Evolutionary conservation across 1,139 yeast species (phyloP).

Genomic region (Diutina sp.): DNA sequence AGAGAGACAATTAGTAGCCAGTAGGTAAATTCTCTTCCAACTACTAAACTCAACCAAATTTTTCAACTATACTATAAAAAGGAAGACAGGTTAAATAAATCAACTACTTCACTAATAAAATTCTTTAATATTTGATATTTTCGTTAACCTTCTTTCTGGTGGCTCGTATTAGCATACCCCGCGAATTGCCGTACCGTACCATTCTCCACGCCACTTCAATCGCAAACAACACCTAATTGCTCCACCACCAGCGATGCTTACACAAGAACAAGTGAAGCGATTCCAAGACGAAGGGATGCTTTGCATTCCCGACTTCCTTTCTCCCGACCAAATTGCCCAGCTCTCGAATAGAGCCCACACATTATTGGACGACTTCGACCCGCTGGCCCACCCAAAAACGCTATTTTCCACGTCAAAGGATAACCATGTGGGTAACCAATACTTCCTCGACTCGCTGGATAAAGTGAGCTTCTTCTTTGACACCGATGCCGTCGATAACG

Average conservation of each 20-base stretch:
- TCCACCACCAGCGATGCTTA: constrained; percentile 4
- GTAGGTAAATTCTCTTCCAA: neutral
- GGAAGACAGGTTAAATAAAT: no score
- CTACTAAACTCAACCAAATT: no score
- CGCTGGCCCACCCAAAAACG: constrained; percentile 55
- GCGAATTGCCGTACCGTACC: neutral
- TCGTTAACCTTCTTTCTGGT: no score
- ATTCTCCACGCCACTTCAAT: neutral
- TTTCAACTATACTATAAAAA: no score
- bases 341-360: constrained; percentile 31
- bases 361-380: constrained; percentile 37
- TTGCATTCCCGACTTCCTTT: constrained; percentile 44
- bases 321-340: constrained; percentile 20
- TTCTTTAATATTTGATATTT: no score
- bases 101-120: no score
- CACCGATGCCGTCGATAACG: constrained; percentile 48
- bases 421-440: constrained; percentile 61
- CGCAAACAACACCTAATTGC: neutral
- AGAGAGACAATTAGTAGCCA: neutral
- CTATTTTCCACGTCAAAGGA: constrained; percentile 56
- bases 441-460: constrained; percentile 59
- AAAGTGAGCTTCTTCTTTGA: constrained; percentile 64
- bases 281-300: constrained; percentile 52
- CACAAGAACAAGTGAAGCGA: constrained; percentile 27
- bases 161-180: neutral